These are phyloP conservation scores for Pseudomonodictys pantanalensis DNA, from an alignment of 495 filamentous ascomycete genomes.

Conservation along the genomic window DNA sequence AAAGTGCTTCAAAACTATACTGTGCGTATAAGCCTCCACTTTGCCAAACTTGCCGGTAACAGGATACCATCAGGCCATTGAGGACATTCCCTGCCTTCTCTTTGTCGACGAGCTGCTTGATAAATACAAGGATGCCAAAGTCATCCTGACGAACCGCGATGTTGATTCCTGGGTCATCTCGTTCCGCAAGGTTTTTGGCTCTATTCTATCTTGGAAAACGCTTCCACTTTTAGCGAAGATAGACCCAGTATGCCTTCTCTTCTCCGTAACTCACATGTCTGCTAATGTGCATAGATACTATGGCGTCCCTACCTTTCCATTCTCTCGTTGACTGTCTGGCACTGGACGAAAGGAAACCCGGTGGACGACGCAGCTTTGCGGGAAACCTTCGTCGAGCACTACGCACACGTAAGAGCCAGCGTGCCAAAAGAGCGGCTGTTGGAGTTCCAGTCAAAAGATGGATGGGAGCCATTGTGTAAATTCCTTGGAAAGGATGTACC, in stretches of 20 bases:
- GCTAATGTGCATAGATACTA: background rate
- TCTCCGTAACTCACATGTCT: too few species aligned
- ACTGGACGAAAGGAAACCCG: background rate
- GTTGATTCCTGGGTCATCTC: constrained; percentile 5
- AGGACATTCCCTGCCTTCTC: constrained; percentile 22
- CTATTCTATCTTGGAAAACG: background rate
- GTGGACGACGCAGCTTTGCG: background rate
- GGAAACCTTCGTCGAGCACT: constrained; percentile 11
- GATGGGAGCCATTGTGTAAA: constrained; percentile 10
- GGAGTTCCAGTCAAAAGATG: background rate
- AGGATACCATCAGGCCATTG: background rate
- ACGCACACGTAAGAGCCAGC: background rate
- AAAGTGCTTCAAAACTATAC: constrained; percentile 28
- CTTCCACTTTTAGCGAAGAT: background rate
- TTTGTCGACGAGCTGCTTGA: constrained; percentile 28
- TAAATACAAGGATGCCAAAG: constrained; percentile 27
- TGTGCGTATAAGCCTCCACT: constrained; percentile 3
- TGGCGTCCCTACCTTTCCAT: background rate
- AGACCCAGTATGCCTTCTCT: background rate
- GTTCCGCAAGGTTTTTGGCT: constrained; percentile 1
- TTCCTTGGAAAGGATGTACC: constrained; percentile 7
- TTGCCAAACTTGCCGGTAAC: background rate
- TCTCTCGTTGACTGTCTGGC: background rate
- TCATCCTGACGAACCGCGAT: constrained; percentile 29
- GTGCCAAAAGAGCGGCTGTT: constrained; percentile 5